Evolutionary conservation across 306 rosid species (phyloP), one percentile per base, ranked within the genome.

Genomic region (Vigna reflexopilosa): DNA sequence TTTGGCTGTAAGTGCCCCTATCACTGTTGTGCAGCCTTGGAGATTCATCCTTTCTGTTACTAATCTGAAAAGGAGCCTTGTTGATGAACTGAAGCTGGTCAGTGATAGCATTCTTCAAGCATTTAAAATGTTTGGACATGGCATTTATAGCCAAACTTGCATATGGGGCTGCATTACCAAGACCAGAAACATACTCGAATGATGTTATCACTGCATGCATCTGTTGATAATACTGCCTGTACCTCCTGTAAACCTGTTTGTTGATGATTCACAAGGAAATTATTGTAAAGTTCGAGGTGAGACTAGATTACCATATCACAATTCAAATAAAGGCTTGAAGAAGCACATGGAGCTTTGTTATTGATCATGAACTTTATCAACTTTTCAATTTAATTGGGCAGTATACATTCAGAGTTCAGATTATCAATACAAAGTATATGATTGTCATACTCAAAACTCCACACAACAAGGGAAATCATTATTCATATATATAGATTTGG

Each of bases 141-240:
- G 96, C 77, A 77, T 94, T 94, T 56, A 90, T 77, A 7, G 97
- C 97, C 82, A 90, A 83, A 85, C 90, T 81, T 7, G 97, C 96
- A 81, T 84, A 92, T 0, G 97, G 98, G 4, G 97, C 90, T 0
- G 94, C 94, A 69, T 92, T 89, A 36, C 89, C 87, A 11, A 92
- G 96, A 32, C 96, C 96, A 0, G 96, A 81, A 51, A 92, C 96
- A 72, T 84, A 92, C 87, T 92, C 98, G 24, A 94, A 94, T 1
- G 98, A 90, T 5, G 89, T 86, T 55, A 88, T 86, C 0, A 90
- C 92, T 2, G 88, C 86, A 38, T 88, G 92, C 84, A 92, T 90
- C 72, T 94, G 98, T 59, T 90, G 96, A 80, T 84, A 90, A 82
- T 89, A 94, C 73, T 92, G 98, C 85, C 87, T 85, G 83, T 94